Base-by-base conservation (phyloP, 306 rosid genomes). In the Rubus idaeus region DNA sequence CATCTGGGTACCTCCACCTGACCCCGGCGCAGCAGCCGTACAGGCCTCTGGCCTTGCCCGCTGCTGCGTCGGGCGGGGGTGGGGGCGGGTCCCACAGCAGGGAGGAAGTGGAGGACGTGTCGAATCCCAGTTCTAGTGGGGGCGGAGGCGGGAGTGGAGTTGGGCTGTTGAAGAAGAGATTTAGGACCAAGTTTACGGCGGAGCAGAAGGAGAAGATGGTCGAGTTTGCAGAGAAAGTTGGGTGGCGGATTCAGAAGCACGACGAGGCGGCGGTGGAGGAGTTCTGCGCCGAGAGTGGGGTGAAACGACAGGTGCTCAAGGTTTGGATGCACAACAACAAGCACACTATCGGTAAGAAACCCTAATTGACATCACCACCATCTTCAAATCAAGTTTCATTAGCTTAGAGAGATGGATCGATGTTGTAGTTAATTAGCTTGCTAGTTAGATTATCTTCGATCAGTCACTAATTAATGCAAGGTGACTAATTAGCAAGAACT, bases 251-350 rank as follows among this genome's bases (percentile, higher is more conserved):
- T 65, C 96, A 93, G 89, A 93, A 88, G 75, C 93, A 91, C 26
- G 98, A 93, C 3, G 97, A 88, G 26, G 87, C 80, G 10, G 87
- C 87, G 16, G 93, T 93, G 70, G 96, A 91, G 75, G 84, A 78
- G 72, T 91, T 93, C 78, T 90, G 92, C 57, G 75, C 56, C 0
- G 94, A 90, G 52, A 85, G 55, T 52, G 78, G 88, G 5, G 83
- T 91, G 13, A 83, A 78, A 62, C 85, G 94, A n/a, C 88, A 86
- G 3, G 97, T 93, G 2, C 86, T 91, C 44, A 93, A 93, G 92
- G 96, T 91, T 51, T 93, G 98, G 96, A 93, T 93, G 98, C 98
- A 93, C 80, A 93, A 93, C 68, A 93, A 93, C 79, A 93, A 91
- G 89, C 89, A 90, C 85, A 90, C 89, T 63, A 87, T 88, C 41